Base-by-base conservation (phyloP, 176 grass and related monocot genomes). In the Carex cristatella region DNA sequence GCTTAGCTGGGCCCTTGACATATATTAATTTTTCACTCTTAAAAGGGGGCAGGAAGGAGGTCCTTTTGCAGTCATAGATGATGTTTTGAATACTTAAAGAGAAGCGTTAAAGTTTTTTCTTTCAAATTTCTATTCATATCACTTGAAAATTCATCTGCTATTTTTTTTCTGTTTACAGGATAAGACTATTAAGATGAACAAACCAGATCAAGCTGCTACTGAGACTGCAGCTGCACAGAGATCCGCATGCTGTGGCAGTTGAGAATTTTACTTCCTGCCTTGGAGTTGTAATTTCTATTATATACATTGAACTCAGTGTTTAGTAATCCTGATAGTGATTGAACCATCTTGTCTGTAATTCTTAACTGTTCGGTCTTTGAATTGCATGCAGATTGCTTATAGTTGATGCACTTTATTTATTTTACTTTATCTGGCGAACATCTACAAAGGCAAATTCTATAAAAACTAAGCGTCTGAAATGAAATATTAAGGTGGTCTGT, bases 131-230 rank as follows among this genome's bases (percentile, higher is more conserved):
- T 72, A 48, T 48, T 72, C 69, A 19, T 72, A 72, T 46, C 9
- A 72, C 42, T 46, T 72, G 1, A 72, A 48, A 31, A 30, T 65
- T 74, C 18, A 11, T 74, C 10, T 51, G 8, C 9, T 51, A 10
- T 19, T 27, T 19, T 53, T 38, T 84, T 57, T 14, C 78, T 84
- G 11, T 32, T 46, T 89, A 69, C 69, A 97, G 94, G 92, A 94
- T 38, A 90, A 89, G 44, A 80, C 90, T 9, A 94, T 97, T 81
- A 94, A 94, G 87, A 92, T 97, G 69, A 94, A 92, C 62, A 92
- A 88, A 85, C 84, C 90, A 82, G 69, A 88, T 28, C 87, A 94
- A 77, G 81, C 53, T 46, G 65, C 70, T 32, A 63, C 40, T 1
- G 90, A 87, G 0, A 23, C 71, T 74, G 51, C 87, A 44, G 86